Conservation (phyloP, 2,329 filamentous ascomycete species). For the Monilinia aucupariae region DNA sequence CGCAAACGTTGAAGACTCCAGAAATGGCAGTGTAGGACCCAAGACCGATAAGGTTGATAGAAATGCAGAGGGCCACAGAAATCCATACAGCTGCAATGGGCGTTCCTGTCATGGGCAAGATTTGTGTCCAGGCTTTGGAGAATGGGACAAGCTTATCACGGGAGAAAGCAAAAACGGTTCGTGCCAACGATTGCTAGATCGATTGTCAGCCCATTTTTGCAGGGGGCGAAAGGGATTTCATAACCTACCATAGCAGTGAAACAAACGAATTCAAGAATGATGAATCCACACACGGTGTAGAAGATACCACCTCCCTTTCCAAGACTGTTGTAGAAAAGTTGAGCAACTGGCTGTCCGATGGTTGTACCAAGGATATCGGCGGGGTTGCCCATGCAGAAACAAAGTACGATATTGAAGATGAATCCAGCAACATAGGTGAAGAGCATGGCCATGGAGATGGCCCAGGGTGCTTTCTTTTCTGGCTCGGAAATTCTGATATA, state of each 20-base stretch:
- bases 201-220: slow-evolving; percentile 36
- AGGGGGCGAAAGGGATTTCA: slow-evolving; percentile 39
- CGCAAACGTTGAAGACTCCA: slow-evolving; percentile 50
- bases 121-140: slow-evolving; percentile 51
- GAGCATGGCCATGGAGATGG: slow-evolving; percentile 50
- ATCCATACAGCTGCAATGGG: slow-evolving; percentile 58
- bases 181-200: slow-evolving; percentile 41
- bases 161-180: slow-evolving; percentile 53
- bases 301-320: slow-evolving; percentile 45
- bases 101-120: slow-evolving; percentile 50
- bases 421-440: slow-evolving; percentile 52
- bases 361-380: slow-evolving; percentile 43
- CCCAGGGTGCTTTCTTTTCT: slow-evolving; percentile 49
- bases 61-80: slow-evolving; percentile 48
- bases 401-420: slow-evolving; percentile 54
- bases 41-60: slow-evolving; percentile 54
- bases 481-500: slow-evolving; percentile 41
- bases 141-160: slow-evolving; percentile 52
- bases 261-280: slow-evolving; percentile 55
- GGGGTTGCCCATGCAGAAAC: slow-evolving; percentile 44
- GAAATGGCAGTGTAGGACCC: slow-evolving; percentile 49
- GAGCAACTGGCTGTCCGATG: slow-evolving; percentile 49
- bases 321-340: slow-evolving; percentile 54
- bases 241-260: slow-evolving; percentile 46
- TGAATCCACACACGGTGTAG: slow-evolving; percentile 51